Base-by-base conservation (phyloP, 2,329 filamentous ascomycete genomes). In the Canariomyces notabilis region DNA sequence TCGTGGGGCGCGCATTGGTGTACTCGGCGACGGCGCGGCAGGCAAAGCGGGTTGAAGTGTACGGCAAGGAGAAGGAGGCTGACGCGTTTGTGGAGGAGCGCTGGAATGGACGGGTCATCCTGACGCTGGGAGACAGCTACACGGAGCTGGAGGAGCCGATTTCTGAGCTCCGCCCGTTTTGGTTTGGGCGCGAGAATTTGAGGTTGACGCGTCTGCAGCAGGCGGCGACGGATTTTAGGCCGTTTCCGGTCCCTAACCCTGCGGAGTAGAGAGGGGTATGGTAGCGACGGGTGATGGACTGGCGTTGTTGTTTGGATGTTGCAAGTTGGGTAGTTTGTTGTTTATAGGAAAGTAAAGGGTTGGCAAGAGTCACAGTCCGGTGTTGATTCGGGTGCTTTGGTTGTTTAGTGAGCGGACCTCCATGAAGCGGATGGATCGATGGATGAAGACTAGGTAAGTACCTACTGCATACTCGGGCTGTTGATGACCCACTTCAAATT, bases 1-100 rank as follows among this genome's bases (percentile, higher is more conserved):
- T 56, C 42, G 67, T 67, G 1, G 67, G 61, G 0, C 53, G 63
- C 2, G 67, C 67, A 2, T 23, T 69, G 0, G 65, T 63, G 5
- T 65, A 65, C 47, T 65, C 68, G 4, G 67, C 67, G 2, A 58
- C 57, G 2, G 68, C 66, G 2, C 49, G 15, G 11, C 61, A 70
- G 51, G 9, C 38, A 4, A 42, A 54, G 5, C 46, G 44, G 5
- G 68, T 70, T 5, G 61, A 68, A 35, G 29, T 44, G 0, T 69
- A 70, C 45, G 67, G 67, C 0, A 64, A 61, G 41, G 67, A 70
- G 14, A 43, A 33, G 0, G 53, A 58, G 3, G 22, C 22, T 14
- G 38, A 41, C 20, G 2, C 20, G 16, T 41, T 9, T 18, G 2
- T 9, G 15, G 12, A 6, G 8, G 47, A 49, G 23, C 44, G 61